Base-by-base conservation (phyloP, 176 grass and related monocot species). In the Cocos nucifera region DNA sequence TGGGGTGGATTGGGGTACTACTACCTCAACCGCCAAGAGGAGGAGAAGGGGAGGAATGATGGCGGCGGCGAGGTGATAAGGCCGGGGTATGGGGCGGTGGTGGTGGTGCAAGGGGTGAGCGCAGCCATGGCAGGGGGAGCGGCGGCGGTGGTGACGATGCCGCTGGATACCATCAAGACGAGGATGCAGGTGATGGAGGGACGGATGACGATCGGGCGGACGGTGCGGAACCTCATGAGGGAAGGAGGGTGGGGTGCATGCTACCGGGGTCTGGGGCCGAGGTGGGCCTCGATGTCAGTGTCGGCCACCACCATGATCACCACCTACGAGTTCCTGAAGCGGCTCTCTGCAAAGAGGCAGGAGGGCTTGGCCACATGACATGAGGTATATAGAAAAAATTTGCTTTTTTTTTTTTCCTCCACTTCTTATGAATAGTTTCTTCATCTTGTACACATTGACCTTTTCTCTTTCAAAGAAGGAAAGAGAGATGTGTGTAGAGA, bases 151-250 rank as follows among this genome's bases (percentile, higher is more conserved):
- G 77, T 78, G 76, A 92, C 88, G 22, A 92, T 92, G 88, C 88
- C 88, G 17, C 28, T 92, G 54, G 88, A 92, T 59, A 92, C 88
- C 51, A 81, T 92, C 59, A 92, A 92, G 61, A 92, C 88, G 29
- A 84, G 88, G 79, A 87, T 92, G 77, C 88, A 92, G 71, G 88
- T 92, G 62, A 92, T 92, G 83, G 79, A 87, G 12, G 74, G 79
- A 22, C 70, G 54, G 0, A 62, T 84, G 59, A 87, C 88, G 0
- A 55, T 92, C 5, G 71, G 75, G 27, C 72, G 71, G 50, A 87
- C 88, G 0, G 66, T 81, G 53, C 72, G 80, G 50, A 72, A 59
- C 22, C 51, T 92, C 65, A 74, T 92, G 59, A 82, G 30, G 70
- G 88, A 92, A 62, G 88, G 83, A 0, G 88, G 83, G 3, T 92